Evolutionary conservation across 2,329 filamentous ascomycete genomes (phyloP).

Genomic region (Aspergillus felis): DNA sequence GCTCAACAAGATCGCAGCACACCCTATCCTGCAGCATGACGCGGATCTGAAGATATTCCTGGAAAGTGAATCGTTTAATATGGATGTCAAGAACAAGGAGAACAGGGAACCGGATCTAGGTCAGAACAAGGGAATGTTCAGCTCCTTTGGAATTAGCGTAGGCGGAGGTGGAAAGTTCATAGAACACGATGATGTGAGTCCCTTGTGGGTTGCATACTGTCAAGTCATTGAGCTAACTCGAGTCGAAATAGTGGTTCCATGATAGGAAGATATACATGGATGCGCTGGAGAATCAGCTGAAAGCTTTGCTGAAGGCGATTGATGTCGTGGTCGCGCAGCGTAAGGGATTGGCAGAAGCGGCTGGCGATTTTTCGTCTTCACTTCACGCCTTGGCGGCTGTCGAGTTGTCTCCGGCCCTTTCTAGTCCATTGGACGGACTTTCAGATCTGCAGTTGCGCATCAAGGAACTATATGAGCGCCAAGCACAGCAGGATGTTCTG

Average conservation of each 20-base stretch:
- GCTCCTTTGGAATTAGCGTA: constrained; percentile 74
- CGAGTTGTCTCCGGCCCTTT: constrained; percentile 83
- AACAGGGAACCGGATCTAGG: constrained; percentile 78
- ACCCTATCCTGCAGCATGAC: constrained; percentile 88
- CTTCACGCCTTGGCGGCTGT: constrained; percentile 90
- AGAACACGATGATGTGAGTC: constrained; percentile 87
- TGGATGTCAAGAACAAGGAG: constrained; percentile 97
- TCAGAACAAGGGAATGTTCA: constrained; percentile 91
- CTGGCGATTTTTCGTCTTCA: constrained; percentile 87
- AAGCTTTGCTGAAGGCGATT: constrained; percentile 85
- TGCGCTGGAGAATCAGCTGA: constrained; percentile 85
- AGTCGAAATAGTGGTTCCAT: constrained; percentile 75
- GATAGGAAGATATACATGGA: constrained; percentile 94
- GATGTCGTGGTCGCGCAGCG: constrained; percentile 89
- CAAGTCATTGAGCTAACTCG: constrained; percentile 17
- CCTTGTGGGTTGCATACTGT: neutral
- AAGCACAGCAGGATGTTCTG: constrained; percentile 93
- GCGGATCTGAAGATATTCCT: constrained; percentile 92
- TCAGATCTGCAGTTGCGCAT: constrained; percentile 94
- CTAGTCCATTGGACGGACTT: constrained; percentile 81
- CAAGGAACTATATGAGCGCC: constrained; percentile 89
- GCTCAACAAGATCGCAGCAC: constrained; percentile 90
- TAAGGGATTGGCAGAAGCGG: constrained; percentile 89
- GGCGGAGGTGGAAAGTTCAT: constrained; percentile 82
- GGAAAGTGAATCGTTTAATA: constrained; percentile 91